Evolutionary conservation across 164 flowering plant species (phyloP).

Genomic region (Nelumbo lutea): DNA sequence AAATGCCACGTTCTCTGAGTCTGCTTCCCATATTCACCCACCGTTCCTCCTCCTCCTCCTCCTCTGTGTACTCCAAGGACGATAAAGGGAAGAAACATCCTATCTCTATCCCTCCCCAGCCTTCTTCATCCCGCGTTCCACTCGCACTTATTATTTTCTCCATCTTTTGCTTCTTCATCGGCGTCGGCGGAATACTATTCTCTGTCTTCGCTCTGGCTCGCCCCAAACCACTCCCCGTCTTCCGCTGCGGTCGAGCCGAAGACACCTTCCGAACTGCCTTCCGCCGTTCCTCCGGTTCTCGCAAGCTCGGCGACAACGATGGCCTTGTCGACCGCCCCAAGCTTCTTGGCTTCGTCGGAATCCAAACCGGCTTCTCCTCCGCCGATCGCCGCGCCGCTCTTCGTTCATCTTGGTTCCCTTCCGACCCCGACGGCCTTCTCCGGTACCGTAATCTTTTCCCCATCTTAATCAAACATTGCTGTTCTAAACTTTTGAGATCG

Average conservation of each 20-base stretch:
- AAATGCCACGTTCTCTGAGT: slow-evolving; percentile 22
- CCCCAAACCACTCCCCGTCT: slow-evolving; percentile 23
- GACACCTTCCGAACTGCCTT: slow-evolving; percentile 33
- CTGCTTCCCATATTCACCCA: not conserved
- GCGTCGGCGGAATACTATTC: slow-evolving; percentile 35
- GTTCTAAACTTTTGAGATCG: not conserved
- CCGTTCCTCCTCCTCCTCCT: slow-evolving; percentile 12
- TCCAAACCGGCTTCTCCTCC: slow-evolving; percentile 51
- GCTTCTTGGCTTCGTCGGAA: slow-evolving; percentile 53
- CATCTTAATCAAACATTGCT: not conserved
- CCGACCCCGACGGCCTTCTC: slow-evolving; percentile 41
- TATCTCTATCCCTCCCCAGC: not conserved
- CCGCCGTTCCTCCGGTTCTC: slow-evolving; percentile 16
- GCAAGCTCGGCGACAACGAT: slow-evolving; percentile 14
- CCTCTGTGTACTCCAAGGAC: slow-evolving; percentile 18
- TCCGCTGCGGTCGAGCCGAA: slow-evolving; percentile 42
- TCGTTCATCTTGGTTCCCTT: slow-evolving; percentile 55
- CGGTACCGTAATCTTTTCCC: slow-evolving; percentile 20
- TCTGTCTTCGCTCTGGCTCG: slow-evolving; percentile 28
- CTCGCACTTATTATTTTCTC: slow-evolving; percentile 22
- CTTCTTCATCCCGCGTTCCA: slow-evolving; percentile 1
- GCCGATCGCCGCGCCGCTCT: slow-evolving; percentile 37
- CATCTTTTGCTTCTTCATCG: slow-evolving; percentile 29
- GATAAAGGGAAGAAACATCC: slow-evolving; percentile 22
- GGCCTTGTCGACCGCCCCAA: slow-evolving; percentile 31